Evolutionary conservation across 1,139 yeast species (phyloP), one percentile per base, ranked within the genome.

Genomic region (Saccharomyces hybrid): DNA sequence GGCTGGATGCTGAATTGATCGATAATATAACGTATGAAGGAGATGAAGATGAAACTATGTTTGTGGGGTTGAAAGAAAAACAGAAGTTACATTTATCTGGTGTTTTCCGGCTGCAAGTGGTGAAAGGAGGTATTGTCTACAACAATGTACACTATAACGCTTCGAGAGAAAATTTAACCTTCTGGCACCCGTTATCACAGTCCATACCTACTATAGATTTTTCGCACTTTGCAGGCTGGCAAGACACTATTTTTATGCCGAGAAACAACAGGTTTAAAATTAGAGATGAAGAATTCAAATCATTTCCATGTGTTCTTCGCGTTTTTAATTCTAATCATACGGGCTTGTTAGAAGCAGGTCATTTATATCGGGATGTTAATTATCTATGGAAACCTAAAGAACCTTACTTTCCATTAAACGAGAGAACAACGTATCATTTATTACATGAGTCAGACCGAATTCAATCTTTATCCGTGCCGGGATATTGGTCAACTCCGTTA

Each of bases 11-110:
- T 48, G 42, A 16, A 34, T 16, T 34, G 42, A 16, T 16, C 42
- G 11, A 34, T 5, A 34, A 34, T 16, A 14, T 34, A 16, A 3
- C 23, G 16, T 34, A 34, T 16, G 23, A 4, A 8, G 19, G 42
- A 14, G 44, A 51, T 11, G 47, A 48, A 27, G 27, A 52, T 16
- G 47, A 52, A 7, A 16, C 49, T 2, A 34, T 52, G 1, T 14
- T 58, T 6, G 48, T 60, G 8, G 59, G 63, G 11, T 47, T 60
- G 7, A 54, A 38, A n/a, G 55, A 56, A 38, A 60, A 72, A 47
- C 86, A 87, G 61, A 72, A 70, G 42, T 60, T 88, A 2, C 69
- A 82, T 32, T 56, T 87, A 1, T 75, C 77, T 48, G 96, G 96
- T 0, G 83, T 80, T 58, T 84, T 78, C 61, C 64, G 60, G 6